Conservation (phyloP, 441 rosid genomes). For the Populus hybrid region DNA sequence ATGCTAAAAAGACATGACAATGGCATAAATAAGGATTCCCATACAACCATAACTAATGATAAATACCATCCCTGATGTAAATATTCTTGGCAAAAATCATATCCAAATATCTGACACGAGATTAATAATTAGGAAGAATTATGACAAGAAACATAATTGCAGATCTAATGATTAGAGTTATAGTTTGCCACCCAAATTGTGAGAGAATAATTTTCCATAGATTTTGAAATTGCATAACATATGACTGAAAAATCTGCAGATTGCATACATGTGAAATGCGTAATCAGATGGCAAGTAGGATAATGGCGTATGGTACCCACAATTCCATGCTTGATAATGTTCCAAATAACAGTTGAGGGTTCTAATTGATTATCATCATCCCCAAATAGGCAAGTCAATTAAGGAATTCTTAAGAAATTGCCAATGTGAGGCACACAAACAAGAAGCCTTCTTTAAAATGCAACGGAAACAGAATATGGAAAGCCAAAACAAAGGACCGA, state of each 20-base stretch:
- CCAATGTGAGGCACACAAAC: neutral
- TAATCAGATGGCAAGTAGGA: too few species aligned
- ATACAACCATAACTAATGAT: neutral
- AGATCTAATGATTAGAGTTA: neutral
- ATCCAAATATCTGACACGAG: neutral
- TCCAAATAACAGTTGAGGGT: neutral
- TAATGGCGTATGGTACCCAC: neutral
- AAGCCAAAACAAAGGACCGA: neutral
- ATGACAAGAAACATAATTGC: neutral
- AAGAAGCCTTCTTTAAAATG: neutral
- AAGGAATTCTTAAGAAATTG: neutral
- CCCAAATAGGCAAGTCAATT: neutral
- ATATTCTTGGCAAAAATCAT: neutral
- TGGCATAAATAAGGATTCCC: neutral
- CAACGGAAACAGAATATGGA: neutral
- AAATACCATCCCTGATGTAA: neutral
- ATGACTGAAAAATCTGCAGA: neutral
- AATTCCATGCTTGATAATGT: neutral
- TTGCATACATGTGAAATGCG: neutral
- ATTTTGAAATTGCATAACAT: neutral
- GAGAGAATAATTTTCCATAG: neutral
- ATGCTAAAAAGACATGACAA: neutral
- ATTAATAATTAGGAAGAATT: neutral
- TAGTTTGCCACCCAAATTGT: neutral
- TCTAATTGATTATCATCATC: neutral